Conservation (phyloP, 2,329 filamentous ascomycete species). For the Aciculosporium take region DNA sequence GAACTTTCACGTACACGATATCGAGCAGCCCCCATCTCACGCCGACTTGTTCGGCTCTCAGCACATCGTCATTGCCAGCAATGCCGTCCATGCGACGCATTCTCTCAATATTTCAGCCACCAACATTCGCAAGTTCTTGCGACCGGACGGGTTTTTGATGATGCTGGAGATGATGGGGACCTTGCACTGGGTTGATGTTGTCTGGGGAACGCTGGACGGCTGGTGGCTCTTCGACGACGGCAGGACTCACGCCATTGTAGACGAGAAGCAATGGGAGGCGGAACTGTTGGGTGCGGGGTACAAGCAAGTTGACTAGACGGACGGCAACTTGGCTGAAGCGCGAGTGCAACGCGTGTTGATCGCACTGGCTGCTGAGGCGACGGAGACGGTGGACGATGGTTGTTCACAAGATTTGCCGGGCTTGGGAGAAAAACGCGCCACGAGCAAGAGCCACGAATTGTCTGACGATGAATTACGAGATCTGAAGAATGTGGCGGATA, state of each 20-base stretch:
- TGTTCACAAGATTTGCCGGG: too few species aligned
- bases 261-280: slow-evolving; percentile 7
- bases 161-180: slow-evolving; percentile 9
- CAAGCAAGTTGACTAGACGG: slow-evolving; percentile 10
- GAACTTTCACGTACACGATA: slow-evolving; percentile 5
- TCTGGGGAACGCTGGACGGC: slow-evolving; percentile 21
- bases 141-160: slow-evolving; percentile 8
- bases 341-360: slow-evolving; percentile 7
- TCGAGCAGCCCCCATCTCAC: slow-evolving; percentile 10
- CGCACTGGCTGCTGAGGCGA: background rate
- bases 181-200: slow-evolving; percentile 16
- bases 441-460: background rate
- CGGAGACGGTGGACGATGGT: background rate
- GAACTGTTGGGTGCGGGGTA: slow-evolving; percentile 8
- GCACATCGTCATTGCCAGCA: slow-evolving; percentile 20
- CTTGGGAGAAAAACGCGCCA: background rate
- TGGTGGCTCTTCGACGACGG: slow-evolving; percentile 19
- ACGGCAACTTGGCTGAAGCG: slow-evolving; percentile 7
- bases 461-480: background rate
- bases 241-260: slow-evolving; percentile 5
- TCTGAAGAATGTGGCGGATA: background rate
- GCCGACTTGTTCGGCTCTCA: slow-evolving; percentile 9
- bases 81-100: slow-evolving; percentile 22
- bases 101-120: slow-evolving; percentile 3
- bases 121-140: slow-evolving; percentile 11